Conservation (phyloP, 2,329 filamentous ascomycete species). For the Aspergillus aculeatus region DNA sequence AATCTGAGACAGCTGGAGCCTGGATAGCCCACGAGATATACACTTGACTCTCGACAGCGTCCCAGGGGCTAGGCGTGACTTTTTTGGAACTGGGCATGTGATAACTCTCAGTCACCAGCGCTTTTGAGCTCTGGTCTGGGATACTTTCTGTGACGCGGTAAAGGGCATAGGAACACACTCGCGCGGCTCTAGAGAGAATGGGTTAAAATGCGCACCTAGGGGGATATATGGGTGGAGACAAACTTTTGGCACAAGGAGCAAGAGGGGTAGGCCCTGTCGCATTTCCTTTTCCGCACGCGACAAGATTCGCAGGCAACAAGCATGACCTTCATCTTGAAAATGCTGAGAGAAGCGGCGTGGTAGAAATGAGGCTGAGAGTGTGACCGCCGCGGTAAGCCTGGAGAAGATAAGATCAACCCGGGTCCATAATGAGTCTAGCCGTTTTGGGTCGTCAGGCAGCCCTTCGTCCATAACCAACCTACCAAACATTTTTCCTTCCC, state of each 20-base stretch:
- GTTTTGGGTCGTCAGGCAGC: too few species aligned
- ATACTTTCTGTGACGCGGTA: neutral
- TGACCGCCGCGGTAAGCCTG: too few species aligned
- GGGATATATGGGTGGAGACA: neutral
- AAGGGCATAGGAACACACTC: neutral
- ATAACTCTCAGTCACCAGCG: neutral
- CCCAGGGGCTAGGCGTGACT: neutral
- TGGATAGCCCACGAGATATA: neutral
- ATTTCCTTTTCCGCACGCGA: constrained; percentile 3
- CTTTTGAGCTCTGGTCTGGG: neutral
- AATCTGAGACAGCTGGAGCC: neutral
- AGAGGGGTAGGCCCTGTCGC: constrained; percentile 1
- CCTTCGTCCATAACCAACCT: too few species aligned
- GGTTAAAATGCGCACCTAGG: neutral
- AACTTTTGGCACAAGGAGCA: constrained; percentile 6
- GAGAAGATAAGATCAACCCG: too few species aligned
- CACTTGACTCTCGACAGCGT: neutral
- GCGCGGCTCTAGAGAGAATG: neutral
- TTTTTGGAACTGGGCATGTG: neutral
- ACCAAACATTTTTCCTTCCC: too few species aligned
- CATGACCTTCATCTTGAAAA: neutral
- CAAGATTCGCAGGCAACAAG: constrained; percentile 7
- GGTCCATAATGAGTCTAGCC: too few species aligned
- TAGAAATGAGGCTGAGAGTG: too few species aligned
- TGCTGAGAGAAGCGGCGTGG: too few species aligned